phyloP scores from a whole-genome alignment of 768 basidiomycete species.

The Mycena haematopus region DNA sequence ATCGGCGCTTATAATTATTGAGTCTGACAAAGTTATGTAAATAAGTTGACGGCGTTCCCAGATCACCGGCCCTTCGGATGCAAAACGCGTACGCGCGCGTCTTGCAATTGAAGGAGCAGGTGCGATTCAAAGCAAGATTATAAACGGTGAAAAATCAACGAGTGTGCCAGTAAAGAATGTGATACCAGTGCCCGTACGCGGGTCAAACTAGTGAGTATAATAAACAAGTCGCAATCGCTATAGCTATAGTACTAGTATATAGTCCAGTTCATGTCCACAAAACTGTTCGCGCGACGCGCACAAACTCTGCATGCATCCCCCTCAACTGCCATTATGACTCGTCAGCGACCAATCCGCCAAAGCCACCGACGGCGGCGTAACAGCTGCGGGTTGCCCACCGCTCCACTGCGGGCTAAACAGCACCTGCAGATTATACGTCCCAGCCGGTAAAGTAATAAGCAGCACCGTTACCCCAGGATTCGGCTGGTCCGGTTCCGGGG shows the following conservation, averaged over 20 bases:
- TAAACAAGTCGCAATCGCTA: background rate
- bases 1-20: too few species aligned
- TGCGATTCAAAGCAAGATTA: background rate
- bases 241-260: too few species aligned
- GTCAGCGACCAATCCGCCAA: constrained; percentile 78
- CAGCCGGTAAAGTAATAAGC: constrained; percentile 67
- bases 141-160: background rate
- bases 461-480: constrained; percentile 86
- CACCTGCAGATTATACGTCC: constrained; percentile 79
- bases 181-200: background rate
- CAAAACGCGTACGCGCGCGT: too few species aligned
- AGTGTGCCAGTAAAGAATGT: background rate
- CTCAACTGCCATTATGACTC: constrained; percentile 63
- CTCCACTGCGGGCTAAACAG: constrained; percentile 95
- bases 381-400: constrained; percentile 64
- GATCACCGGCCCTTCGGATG: too few species aligned
- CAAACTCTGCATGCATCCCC: background rate
- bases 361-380: constrained; percentile 74
- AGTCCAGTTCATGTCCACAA: background rate
- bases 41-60: too few species aligned
- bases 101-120: too few species aligned
- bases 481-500: constrained; percentile 67
- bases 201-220: background rate
- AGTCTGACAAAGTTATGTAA: too few species aligned
- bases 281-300: too few species aligned